phyloP scores from a whole-genome alignment of 202 grass and related monocot genomes.

The Saccharum hybrid region DNA sequence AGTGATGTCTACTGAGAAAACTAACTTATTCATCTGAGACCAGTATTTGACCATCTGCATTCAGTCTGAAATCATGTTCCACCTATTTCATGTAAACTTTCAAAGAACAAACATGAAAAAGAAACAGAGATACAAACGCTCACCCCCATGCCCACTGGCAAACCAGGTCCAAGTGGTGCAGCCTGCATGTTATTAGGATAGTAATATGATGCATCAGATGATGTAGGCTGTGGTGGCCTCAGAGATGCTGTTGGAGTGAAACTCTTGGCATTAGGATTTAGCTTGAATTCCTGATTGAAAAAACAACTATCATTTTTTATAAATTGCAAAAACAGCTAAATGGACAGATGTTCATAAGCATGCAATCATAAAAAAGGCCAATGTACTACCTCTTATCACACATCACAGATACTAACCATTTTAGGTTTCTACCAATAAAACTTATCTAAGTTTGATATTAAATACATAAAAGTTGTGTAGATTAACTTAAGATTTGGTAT shows the following conservation, averaged over 20 bases:
- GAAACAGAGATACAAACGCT: constrained; percentile 44
- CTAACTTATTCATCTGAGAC: neutral
- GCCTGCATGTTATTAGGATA: constrained; percentile 68
- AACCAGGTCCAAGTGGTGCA: constrained; percentile 59
- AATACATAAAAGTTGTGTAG: constrained; percentile 3
- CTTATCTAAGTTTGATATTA: neutral
- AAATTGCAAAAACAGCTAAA: constrained; percentile 33
- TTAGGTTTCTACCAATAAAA: constrained; percentile 1
- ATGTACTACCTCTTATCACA: neutral
- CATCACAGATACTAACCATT: neutral
- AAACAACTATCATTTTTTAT: constrained; percentile 17
- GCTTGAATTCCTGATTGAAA: constrained; percentile 88
- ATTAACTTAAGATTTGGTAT: neutral
- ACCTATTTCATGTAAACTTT: neutral
- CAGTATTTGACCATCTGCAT: constrained; percentile 9
- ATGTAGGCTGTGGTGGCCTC: constrained; percentile 57
- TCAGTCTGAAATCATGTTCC: constrained; percentile 14
- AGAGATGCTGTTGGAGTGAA: constrained; percentile 71
- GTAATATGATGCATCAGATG: constrained; percentile 74
- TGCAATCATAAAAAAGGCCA: neutral
- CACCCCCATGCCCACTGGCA: constrained; percentile 78
- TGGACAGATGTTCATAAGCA: neutral
- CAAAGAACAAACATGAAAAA: constrained; percentile 5
- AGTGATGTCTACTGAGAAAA: neutral
- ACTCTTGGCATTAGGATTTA: constrained; percentile 94